Conservation (phyloP, 1,139 yeast genomes). For the Geotrichum reessii region DNA sequence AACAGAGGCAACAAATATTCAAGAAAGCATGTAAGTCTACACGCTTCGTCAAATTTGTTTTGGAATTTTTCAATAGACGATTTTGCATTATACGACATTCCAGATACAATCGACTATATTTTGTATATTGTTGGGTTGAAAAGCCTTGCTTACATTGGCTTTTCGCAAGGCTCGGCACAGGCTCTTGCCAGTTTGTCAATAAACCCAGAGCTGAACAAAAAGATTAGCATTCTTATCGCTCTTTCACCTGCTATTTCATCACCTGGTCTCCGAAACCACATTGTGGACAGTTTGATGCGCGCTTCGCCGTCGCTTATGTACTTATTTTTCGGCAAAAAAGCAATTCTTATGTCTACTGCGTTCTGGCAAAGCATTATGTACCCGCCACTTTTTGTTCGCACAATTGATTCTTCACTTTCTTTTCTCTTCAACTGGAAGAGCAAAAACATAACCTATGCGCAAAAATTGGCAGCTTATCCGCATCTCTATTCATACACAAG, state of each 20-base stretch:
- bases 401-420: slow-evolving; percentile 65
- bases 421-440: slow-evolving; percentile 76
- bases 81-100: slow-evolving; percentile 78
- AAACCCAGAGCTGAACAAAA: slow-evolving; percentile 61
- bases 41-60: slow-evolving; percentile 48
- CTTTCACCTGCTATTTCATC: slow-evolving; percentile 95
- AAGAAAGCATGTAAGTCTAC: slow-evolving; percentile 43
- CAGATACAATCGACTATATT: slow-evolving; percentile 64
- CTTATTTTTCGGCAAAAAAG: slow-evolving; percentile 65
- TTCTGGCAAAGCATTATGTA: slow-evolving; percentile 82
- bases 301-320: slow-evolving; percentile 74
- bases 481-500: slow-evolving; percentile 87
- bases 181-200: slow-evolving; percentile 75
- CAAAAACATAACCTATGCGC: slow-evolving; percentile 59
- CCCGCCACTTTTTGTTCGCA: slow-evolving; percentile 70
- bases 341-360: slow-evolving; percentile 67
- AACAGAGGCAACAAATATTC: slow-evolving; percentile 88
- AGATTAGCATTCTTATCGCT: slow-evolving; percentile 68
- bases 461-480: slow-evolving; percentile 70
- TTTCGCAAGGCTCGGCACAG: slow-evolving; percentile 90
- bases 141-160: slow-evolving; percentile 66
- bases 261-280: slow-evolving; percentile 66
- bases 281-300: slow-evolving; percentile 71
- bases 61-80: slow-evolving; percentile 89
- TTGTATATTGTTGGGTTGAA: slow-evolving; percentile 41